These are phyloP conservation scores for Colletotrichum sansevieriae DNA, from an alignment of 2,329 filamentous ascomycete genomes.

Conservation along the genomic window DNA sequence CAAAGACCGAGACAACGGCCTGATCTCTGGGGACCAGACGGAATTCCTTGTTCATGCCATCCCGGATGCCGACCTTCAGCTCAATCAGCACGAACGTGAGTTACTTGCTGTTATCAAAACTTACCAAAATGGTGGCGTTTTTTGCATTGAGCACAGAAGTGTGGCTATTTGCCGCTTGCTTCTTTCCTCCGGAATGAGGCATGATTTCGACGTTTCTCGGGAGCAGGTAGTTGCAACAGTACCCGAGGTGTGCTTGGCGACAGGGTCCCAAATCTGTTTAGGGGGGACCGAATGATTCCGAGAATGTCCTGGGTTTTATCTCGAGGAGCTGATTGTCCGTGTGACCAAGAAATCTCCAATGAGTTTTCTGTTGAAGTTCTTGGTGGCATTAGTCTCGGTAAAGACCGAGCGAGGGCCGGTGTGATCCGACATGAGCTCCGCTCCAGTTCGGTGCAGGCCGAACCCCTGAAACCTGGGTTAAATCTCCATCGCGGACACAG, in stretches of 20 bases:
- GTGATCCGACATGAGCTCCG: too few species aligned
- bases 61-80: conserved; percentile 45
- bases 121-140: conserved; percentile 44
- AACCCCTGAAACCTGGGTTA: too few species aligned
- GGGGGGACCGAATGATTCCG: background rate
- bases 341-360: too few species aligned
- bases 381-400: background rate
- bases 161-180: conserved; percentile 40
- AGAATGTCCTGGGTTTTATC: background rate
- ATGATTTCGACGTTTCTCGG: conserved; percentile 5
- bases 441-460: too few species aligned
- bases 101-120: background rate
- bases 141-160: conserved; percentile 45
- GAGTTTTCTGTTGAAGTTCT: background rate
- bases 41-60: conserved; percentile 46
- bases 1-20: conserved; percentile 47
- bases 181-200: conserved; percentile 21
- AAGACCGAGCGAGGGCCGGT: too few species aligned
- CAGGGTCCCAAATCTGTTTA: background rate
- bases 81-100: background rate
- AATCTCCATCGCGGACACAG: background rate
- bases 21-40: conserved; percentile 44
- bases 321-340: background rate
- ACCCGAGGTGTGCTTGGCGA: background rate
- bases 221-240: background rate